Conservation (phyloP, 108 stramenopile genomes). For the Skeletonema tropicum region DNA sequence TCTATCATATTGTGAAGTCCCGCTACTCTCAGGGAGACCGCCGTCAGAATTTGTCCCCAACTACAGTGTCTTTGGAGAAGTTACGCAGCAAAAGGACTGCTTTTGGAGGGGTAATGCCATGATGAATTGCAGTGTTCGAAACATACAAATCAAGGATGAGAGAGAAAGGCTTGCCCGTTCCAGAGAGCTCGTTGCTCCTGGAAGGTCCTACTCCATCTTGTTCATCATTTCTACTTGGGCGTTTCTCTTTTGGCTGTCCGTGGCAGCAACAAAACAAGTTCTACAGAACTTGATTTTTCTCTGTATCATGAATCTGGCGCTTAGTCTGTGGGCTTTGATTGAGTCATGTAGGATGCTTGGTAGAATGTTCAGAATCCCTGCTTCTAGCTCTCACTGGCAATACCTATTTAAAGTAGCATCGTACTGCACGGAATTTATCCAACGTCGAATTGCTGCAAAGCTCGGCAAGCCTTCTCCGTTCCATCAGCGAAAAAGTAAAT, state of each 20-base stretch:
- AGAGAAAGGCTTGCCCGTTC: not conserved
- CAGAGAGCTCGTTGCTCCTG: constrained; percentile 5
- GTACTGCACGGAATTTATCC: constrained; percentile 1
- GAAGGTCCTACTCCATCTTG: not conserved
- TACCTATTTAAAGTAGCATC: not conserved
- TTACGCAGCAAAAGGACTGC: not conserved
- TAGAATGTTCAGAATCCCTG: not conserved
- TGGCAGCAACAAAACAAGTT: not conserved
- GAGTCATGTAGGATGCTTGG: not conserved
- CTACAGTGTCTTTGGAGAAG: constrained; percentile 1
- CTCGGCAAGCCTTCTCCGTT: not conserved
- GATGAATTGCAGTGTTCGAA: not conserved
- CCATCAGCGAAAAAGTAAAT: not conserved
- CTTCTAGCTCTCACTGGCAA: not conserved
- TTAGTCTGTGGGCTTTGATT: not conserved
- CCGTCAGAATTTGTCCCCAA: constrained; percentile 3
- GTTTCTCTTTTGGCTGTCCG: not conserved
- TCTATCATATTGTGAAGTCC: constrained; percentile 9
- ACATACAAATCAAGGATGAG: not conserved
- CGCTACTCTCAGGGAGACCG: not conserved
- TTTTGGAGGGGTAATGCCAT: not conserved
- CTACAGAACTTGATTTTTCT: not conserved
- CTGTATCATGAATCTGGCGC: not conserved
- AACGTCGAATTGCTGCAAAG: constrained; percentile 2
- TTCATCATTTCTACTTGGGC: not conserved